A percentile compares a stretch with the other conserved stretches of the same genome.
phyloP scores from a whole-genome alignment of 257 asterid genomes.

The Nyctanthes arbortristis region DNA sequence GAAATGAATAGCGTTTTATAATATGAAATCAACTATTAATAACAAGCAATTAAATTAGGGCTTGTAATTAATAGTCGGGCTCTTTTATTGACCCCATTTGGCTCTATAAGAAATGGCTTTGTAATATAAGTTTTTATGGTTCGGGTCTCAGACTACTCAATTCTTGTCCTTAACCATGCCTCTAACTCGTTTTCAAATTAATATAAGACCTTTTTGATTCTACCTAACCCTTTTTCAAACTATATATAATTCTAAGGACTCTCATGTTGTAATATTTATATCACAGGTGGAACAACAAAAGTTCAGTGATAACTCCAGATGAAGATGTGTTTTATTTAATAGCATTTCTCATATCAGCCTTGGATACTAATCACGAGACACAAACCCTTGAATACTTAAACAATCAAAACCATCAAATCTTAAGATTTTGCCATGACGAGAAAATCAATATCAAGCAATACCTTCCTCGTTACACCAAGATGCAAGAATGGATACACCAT shows the following conservation, averaged over 20 bases:
- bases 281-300: constrained; percentile 67
- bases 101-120: too few species aligned
- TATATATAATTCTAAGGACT: neutral
- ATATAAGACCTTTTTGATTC: too few species aligned
- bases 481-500: constrained; percentile 61
- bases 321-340: constrained; percentile 77
- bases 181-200: too few species aligned
- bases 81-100: too few species aligned
- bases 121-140: too few species aligned
- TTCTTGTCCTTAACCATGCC: too few species aligned
- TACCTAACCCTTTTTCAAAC: neutral
- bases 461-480: constrained; percentile 70
- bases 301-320: constrained; percentile 63
- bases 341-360: constrained; percentile 63
- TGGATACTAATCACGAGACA: constrained; percentile 52
- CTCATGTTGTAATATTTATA: neutral
- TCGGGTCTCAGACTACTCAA: too few species aligned
- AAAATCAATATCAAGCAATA: constrained; percentile 59
- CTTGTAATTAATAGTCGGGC: too few species aligned
- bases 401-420: constrained; percentile 49
- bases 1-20: too few species aligned
- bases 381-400: constrained; percentile 49
- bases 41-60: neutral
- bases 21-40: too few species aligned
- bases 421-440: constrained; percentile 48